Base-by-base conservation (phyloP, 83 land plant species). In the Larix sibirica region DNA sequence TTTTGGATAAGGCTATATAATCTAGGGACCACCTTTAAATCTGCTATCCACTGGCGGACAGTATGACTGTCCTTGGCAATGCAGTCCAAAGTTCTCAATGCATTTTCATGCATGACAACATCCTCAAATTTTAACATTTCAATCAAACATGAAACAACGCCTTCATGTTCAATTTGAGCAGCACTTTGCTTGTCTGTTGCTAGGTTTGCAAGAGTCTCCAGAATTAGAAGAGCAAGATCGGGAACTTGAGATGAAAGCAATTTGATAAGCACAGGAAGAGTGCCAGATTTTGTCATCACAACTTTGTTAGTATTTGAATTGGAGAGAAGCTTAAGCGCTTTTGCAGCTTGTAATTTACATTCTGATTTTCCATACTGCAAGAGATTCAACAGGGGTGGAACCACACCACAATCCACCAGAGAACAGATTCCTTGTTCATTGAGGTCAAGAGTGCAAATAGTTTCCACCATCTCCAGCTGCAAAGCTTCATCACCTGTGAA, bases 11-110 rank as follows among this genome's bases (percentile, higher is more conserved):
- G 40, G 40, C 47, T 36, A 69, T 84, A 62, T 23, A 81, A 38
- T 33, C 47, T 81, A 50, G 79, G 66, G 36, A 81, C 40, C 33
- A 67, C 76, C 56, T 62, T 61, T 59, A 54, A 70, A 10, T 80
- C 68, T 81, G 23, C 74, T 40, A 84, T 38, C 54, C 65, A 44
- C 24, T 54, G 64, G 56, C 87, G 86, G 38, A 85, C 87, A 21
- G 86, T 85, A 28, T 61, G 69, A 65, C 81, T 85, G 31, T 82
- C 80, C 61, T 82, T 85, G 24, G 87, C 79, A 59, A 85, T 47
- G 40, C 40, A 84, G 12, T 62, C 80, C 23, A 85, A 70, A 23
- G 81, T 85, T 63, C 58, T 83, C 47, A 85, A 82, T 38, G 85
- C 50, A 47, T 64, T 74, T 31, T 77, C 85, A 79, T 82, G 79